A percentile compares a stretch with the other conserved stretches of the same genome.
These are phyloP conservation scores for Niveomyces coronatus DNA, from an alignment of 2,329 filamentous ascomycete species.

Conservation along the genomic window DNA sequence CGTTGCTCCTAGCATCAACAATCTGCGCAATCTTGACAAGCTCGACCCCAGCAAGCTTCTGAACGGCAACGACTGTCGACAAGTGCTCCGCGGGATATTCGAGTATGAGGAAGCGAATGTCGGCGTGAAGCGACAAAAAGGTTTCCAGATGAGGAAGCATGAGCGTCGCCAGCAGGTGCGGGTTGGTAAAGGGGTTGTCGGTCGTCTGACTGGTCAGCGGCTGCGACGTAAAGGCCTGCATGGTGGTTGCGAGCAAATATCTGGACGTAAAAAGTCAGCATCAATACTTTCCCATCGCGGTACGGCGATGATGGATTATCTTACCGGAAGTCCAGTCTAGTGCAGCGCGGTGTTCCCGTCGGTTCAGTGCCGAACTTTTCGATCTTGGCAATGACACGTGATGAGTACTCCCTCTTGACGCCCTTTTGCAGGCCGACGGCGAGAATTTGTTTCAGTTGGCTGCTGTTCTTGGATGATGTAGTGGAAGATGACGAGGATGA, in stretches of 20 bases:
- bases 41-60: conserved; percentile 44
- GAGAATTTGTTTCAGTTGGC: conserved; percentile 46
- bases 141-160: conserved; percentile 51
- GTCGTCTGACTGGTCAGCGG: conserved; percentile 37
- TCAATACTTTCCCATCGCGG: not conserved
- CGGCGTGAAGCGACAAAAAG: conserved; percentile 42
- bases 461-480: too few relatives aligned
- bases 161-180: conserved; percentile 44
- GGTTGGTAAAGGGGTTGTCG: conserved; percentile 44
- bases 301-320: conserved; percentile 11
- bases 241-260: conserved; percentile 49
- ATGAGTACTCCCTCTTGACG: conserved; percentile 39
- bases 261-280: conserved; percentile 22
- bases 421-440: conserved; percentile 47
- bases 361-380: conserved; percentile 44
- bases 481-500: too few relatives aligned
- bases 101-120: conserved; percentile 46
- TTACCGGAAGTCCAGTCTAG: conserved; percentile 49
- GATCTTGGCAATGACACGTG: conserved; percentile 38
- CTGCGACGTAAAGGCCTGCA: conserved; percentile 47
- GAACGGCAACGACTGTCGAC: conserved; percentile 45
- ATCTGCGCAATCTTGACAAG: conserved; percentile 50
- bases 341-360: conserved; percentile 40
- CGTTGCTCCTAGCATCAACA: conserved; percentile 32
- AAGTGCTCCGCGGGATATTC: conserved; percentile 49